Percentiles rank a stretch among this genome's conserved stretches.
Evolutionary conservation across 306 rosid genomes (phyloP).

Genomic region (Gillenia trifoliata): DNA sequence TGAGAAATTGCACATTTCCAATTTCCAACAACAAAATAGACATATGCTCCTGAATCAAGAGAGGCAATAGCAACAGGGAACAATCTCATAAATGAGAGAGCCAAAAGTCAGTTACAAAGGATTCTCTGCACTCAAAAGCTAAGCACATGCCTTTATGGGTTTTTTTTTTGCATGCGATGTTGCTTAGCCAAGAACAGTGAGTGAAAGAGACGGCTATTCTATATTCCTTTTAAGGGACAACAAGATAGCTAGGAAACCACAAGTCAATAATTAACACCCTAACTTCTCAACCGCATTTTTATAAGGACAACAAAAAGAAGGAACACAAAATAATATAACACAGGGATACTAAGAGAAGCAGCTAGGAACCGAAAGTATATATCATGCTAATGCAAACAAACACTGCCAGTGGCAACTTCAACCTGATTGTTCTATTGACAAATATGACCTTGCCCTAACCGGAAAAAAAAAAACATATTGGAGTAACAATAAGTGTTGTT

Average conservation of each 20-base stretch:
- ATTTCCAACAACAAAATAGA: slow-evolving; percentile 17
- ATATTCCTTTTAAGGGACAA: neutral
- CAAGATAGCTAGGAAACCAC: neutral
- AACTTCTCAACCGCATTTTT: neutral
- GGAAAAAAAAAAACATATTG: neutral
- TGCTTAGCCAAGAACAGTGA: neutral
- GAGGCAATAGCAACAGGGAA: neutral
- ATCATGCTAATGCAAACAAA: neutral
- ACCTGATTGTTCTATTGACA: neutral
- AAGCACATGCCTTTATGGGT: neutral
- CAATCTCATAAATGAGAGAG: neutral
- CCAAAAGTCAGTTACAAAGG: neutral
- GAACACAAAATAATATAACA: neutral
- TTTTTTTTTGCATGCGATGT: neutral
- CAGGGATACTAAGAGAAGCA: neutral
- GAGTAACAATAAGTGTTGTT: neutral
- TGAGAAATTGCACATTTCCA: slow-evolving; percentile 14
- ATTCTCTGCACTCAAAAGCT: neutral
- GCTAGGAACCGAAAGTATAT: neutral
- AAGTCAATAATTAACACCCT: neutral
- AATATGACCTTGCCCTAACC: neutral
- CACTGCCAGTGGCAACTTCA: neutral
- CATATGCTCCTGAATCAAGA: neutral
- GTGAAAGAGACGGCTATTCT: neutral
- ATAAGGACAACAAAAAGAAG: neutral